Evolutionary conservation across 768 basidiomycete species (phyloP).

Genomic region (Gymnopilus dilepis): DNA sequence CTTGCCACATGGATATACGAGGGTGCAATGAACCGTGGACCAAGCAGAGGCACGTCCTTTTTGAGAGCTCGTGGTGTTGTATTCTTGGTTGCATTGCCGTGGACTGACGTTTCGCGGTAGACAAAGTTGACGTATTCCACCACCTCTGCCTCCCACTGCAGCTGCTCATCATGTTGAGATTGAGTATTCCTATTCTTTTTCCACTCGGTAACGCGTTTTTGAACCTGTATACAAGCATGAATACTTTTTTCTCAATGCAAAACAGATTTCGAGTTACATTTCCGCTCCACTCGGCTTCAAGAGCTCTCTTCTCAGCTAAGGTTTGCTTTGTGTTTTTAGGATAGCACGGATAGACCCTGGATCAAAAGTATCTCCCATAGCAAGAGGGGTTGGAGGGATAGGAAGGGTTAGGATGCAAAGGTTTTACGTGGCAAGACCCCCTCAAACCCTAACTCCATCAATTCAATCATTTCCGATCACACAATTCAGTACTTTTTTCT

Average conservation of each 20-base stretch:
- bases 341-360: background rate
- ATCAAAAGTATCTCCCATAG: conserved; percentile 13
- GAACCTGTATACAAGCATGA: conserved; percentile 1
- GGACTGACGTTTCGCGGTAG: background rate
- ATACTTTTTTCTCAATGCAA: background rate
- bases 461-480: too few relatives aligned
- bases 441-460: too few relatives aligned
- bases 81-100: conserved; percentile 6
- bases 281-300: background rate
- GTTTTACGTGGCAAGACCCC: conserved; percentile 1
- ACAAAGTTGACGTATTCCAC: conserved; percentile 16
- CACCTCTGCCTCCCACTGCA: conserved; percentile 14
- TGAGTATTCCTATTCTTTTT: conserved; percentile 6
- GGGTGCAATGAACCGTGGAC: conserved; percentile 11
- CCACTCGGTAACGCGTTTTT: conserved; percentile 7
- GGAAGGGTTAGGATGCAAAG: background rate
- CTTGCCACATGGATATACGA: conserved; percentile 5
- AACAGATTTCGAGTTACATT: background rate
- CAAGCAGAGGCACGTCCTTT: conserved; percentile 5
- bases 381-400: background rate
- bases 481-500: too few relatives aligned
- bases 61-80: background rate
- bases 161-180: background rate
- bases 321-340: background rate
- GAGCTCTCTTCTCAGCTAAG: background rate